Evolutionary conservation across 1,139 yeast genomes (phyloP).

Genomic region (Starmera stellimalicola): DNA sequence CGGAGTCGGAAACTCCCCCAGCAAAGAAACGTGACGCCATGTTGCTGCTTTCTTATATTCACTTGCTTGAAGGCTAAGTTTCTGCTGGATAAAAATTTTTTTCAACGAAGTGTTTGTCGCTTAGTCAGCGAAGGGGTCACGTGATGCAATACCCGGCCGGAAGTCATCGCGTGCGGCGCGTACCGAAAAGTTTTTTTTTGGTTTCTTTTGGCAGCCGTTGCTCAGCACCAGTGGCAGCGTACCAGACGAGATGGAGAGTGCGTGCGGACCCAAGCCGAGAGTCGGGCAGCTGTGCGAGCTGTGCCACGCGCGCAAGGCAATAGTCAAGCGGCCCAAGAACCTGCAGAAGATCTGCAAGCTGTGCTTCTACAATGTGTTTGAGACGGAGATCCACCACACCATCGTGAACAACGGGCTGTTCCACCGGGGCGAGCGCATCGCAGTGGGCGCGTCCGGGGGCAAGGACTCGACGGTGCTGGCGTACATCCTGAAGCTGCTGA

Average conservation of each 20-base stretch:
- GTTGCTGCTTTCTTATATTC: slow-evolving; percentile 2
- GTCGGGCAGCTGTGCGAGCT: slow-evolving; percentile 60
- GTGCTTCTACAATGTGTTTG: slow-evolving; percentile 86
- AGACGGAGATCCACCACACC: slow-evolving; percentile 91
- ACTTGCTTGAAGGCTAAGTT: background rate
- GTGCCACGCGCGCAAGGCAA: slow-evolving; percentile 80
- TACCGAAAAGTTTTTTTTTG: background rate
- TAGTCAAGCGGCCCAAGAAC: slow-evolving; percentile 86
- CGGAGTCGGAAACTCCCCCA: slow-evolving; percentile 24
- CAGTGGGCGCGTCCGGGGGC: slow-evolving; percentile 98
- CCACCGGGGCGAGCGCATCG: slow-evolving; percentile 73
- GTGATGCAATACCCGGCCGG: no score
- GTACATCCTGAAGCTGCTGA: slow-evolving; percentile 72
- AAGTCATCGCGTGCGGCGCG: background rate
- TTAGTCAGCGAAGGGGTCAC: no score
- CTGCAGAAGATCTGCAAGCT: slow-evolving; percentile 84
- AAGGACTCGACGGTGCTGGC: slow-evolving; percentile 96
- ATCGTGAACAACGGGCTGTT: slow-evolving; percentile 65
- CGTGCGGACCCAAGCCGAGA: slow-evolving; percentile 20
- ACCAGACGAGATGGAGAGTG: no score
- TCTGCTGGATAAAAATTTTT: background rate
- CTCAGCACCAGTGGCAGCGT: no score
- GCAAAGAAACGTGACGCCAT: slow-evolving; percentile 65
- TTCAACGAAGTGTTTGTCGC: no score
- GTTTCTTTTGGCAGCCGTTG: background rate